Conservation (phyloP, 2,329 filamentous ascomycete genomes). For the Fusarium chlamydosporum region DNA sequence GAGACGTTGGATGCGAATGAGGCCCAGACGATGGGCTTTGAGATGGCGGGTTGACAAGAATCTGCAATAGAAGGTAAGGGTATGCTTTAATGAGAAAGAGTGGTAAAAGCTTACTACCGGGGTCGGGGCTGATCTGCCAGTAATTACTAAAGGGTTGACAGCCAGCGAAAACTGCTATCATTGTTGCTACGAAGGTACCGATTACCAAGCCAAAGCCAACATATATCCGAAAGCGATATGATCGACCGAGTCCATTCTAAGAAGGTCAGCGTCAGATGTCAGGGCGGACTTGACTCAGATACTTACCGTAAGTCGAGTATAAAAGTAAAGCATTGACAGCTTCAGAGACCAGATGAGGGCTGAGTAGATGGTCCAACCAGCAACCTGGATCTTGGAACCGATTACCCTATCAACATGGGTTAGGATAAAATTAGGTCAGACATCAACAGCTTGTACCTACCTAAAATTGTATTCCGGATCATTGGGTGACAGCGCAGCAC, state of each 20-base stretch:
- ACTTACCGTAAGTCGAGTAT: conserved; percentile 63
- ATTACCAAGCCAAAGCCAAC: conserved; percentile 64
- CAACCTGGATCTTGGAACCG: conserved; percentile 69
- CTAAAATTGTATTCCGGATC: conserved; percentile 60
- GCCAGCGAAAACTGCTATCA: conserved; percentile 64
- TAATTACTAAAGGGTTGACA: conserved; percentile 67
- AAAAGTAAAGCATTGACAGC: conserved; percentile 68
- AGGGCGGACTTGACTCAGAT: fast-evolving
- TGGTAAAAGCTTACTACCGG: conserved; percentile 61
- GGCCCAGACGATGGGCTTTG: conserved; percentile 64
- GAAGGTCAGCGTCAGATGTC: background rate
- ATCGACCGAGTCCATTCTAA: conserved; percentile 57
- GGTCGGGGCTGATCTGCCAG: conserved; percentile 72
- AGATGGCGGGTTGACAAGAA: conserved; percentile 63
- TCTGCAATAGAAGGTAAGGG: conserved; percentile 50
- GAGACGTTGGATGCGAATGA: conserved; percentile 65
- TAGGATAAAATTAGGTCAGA: background rate
- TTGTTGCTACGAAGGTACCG: conserved; percentile 62
- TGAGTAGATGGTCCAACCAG: conserved; percentile 68
- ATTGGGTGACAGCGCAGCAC: conserved; percentile 57
- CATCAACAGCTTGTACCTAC: conserved; percentile 24
- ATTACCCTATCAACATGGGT: conserved; percentile 54
- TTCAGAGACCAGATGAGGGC: conserved; percentile 68
- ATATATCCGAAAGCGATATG: conserved; percentile 61
- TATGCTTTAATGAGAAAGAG: fast-evolving